Conservation (phyloP, 2,329 filamentous ascomycete species). For the Trichoderma lentiforme region DNA sequence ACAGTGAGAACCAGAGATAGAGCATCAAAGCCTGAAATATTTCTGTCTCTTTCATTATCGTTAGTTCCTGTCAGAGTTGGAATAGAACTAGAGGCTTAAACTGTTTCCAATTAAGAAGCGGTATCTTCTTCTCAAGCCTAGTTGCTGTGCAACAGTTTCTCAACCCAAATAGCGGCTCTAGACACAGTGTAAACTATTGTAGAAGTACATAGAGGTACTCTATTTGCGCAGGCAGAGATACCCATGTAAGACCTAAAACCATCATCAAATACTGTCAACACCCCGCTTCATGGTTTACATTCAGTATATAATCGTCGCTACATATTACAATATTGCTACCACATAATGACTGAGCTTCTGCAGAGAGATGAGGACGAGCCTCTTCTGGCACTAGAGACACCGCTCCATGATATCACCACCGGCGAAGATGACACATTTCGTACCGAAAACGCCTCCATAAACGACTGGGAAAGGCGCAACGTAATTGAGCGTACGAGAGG, state of each 20-base stretch:
- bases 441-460: neutral
- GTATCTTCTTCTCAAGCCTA: neutral
- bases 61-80: neutral
- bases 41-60: neutral
- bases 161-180: neutral
- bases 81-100: neutral
- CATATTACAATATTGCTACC: neutral
- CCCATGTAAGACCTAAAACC: neutral
- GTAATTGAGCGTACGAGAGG: slow-evolving; percentile 2
- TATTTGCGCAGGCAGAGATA: neutral
- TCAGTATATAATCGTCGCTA: neutral
- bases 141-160: neutral
- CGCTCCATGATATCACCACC: neutral
- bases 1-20: neutral
- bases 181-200: neutral
- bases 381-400: neutral
- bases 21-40: neutral
- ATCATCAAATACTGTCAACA: neutral
- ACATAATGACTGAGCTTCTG: neutral
- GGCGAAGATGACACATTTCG: slow-evolving; percentile 2
- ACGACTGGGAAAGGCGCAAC: neutral
- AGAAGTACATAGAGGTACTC: neutral
- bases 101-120: neutral
- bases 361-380: neutral
- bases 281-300: neutral